Percentiles rank a stretch among this genome's conserved stretches.
Conservation (phyloP, 352 stramenopile genomes). For the Phytopythium oedochilum region DNA sequence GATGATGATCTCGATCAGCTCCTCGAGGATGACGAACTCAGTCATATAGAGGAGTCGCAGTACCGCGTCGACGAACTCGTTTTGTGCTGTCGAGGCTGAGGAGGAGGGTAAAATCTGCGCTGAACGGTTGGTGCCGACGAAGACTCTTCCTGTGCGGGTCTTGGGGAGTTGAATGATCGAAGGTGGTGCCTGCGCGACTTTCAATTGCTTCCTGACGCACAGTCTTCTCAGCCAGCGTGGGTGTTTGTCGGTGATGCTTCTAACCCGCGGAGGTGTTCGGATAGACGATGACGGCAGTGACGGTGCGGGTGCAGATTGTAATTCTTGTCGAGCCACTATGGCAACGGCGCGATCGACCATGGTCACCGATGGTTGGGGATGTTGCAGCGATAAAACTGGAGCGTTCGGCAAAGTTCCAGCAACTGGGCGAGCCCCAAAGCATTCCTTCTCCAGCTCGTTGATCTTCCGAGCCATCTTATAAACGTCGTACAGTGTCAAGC, state of each 20-base stretch:
- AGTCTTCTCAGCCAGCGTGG: not conserved
- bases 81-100: not conserved
- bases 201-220: not conserved
- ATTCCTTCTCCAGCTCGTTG: not conserved
- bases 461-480: not conserved
- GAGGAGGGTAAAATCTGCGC: not conserved
- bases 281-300: not conserved
- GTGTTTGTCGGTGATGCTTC: not conserved
- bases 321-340: not conserved
- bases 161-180: not conserved
- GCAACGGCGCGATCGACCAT: not conserved
- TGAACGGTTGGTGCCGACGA: too few relatives aligned
- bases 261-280: not conserved
- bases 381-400: not conserved
- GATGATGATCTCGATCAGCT: conserved; percentile 1
- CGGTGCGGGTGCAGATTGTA: not conserved
- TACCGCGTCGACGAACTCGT: not conserved
- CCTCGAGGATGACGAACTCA: not conserved
- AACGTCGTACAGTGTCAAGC: conserved; percentile 11
- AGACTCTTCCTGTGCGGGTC: too few relatives aligned
- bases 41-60: not conserved
- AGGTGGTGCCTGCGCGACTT: not conserved
- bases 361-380: not conserved
- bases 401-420: not conserved
- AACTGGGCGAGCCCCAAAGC: not conserved